Base-by-base conservation (phyloP, 2,329 filamentous ascomycete species). In the Exophiala xenobiotica region DNA sequence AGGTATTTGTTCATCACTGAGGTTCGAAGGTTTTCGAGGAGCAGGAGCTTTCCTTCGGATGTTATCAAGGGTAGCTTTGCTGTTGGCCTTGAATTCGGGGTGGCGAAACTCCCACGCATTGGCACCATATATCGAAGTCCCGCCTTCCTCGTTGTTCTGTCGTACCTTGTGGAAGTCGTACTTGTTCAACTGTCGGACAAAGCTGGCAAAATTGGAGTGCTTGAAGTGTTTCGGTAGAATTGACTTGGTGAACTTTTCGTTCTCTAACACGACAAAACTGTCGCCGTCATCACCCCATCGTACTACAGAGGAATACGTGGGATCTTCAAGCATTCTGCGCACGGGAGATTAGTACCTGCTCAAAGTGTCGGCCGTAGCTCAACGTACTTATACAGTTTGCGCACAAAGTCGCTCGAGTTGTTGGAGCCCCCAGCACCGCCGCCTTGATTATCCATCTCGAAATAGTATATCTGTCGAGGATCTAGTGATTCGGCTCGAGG, bases 151-250 rank as follows among this genome's bases (percentile, higher is more conserved):
- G 60, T 90, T 95, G 64, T 91, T 88, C 65, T 87, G 88, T 59
- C 93, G 83, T 58, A 97, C 91, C 77, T 99, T 99, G 77, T 99
- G 93, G 63, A 99, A 99, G 67, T 96, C 91, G 70, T 95, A 96
- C 69, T 96, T 96, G 76, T 96, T 96, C 52, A 96, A 76, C 69
- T 96, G 91, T 42, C 91, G 87, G 52, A 96, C 91, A 67, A 96
- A 96, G 71, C 90, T 96, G 24, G 91, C 91, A 74, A 96, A 96
- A 70, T 96, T 96, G 80, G 90, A 95, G 73, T 97, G 93, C 72
- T 99, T 99, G 78, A 99, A 99, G 65, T 97, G 90, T 68, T 97
- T 96, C 2, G 93, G 93, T 12, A 99, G 82, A 63, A 99, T 95
- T 31, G 88, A 87, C 69, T 96, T 96, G 18, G 93, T 97, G 67